phyloP scores from a whole-genome alignment of 768 basidiomycete species.

The Hypsizygus marmoreus region DNA sequence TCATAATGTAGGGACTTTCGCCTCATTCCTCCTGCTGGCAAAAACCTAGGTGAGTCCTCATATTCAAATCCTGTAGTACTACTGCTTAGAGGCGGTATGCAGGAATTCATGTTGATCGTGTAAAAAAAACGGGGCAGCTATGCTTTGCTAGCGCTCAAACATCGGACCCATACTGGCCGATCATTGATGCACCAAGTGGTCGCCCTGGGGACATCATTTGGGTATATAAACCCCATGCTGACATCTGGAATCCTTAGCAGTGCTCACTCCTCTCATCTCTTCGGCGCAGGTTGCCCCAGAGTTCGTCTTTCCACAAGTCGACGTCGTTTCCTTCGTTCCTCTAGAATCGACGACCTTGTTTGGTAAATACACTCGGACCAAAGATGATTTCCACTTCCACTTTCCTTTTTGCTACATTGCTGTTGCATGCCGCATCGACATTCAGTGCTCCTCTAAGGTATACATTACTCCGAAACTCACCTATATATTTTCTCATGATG shows the following conservation, averaged over 20 bases:
- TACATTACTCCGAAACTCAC: conserved; percentile 3
- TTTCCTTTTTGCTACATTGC: conserved; percentile 39
- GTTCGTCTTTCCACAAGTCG: conserved; percentile 44
- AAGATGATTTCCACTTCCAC: conserved; percentile 44
- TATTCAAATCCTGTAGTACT: too few species aligned
- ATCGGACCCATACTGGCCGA: too few species aligned
- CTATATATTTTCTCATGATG: neutral
- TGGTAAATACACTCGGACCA: conserved; percentile 32
- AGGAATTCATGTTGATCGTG: too few species aligned
- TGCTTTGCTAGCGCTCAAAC: too few species aligned
- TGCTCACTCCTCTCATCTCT: conserved; percentile 43
- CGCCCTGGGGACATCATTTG: conserved; percentile 27
- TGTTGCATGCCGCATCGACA: conserved; percentile 37
- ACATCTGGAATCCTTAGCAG: conserved; percentile 38
- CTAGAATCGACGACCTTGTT: conserved; percentile 21
- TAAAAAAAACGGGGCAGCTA: too few species aligned
- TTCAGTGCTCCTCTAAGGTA: conserved; percentile 43
- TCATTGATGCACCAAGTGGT: conserved; percentile 25
- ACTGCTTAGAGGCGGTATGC: too few species aligned
- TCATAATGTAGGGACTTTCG: too few species aligned
- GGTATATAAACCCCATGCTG: conserved; percentile 33
- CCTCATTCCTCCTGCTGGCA: too few species aligned
- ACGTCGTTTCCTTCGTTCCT: conserved; percentile 27
- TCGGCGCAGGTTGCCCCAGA: conserved; percentile 50
- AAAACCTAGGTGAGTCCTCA: too few species aligned